phyloP scores from a whole-genome alignment of 331 rosid genomes.

The Acacia concinna region DNA sequence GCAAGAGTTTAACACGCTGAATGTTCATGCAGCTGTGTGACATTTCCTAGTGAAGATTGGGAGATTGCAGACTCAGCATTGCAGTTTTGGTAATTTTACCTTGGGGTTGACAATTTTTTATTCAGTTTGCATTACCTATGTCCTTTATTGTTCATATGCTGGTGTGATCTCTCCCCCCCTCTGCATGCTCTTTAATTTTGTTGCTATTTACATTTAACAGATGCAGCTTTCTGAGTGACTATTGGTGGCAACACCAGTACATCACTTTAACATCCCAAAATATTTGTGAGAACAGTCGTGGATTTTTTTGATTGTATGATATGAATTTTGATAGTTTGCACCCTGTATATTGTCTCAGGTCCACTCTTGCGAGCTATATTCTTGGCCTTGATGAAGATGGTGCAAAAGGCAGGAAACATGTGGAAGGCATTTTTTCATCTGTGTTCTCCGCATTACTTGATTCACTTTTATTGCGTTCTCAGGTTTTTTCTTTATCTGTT shows the following conservation, averaged over 20 bases:
- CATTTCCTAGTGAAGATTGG: slow-evolving; percentile 96
- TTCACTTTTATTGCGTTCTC: slow-evolving; percentile 80
- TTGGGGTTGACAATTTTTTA: slow-evolving; percentile 21
- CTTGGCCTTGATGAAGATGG: slow-evolving; percentile 76
- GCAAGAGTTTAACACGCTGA: slow-evolving; percentile 37
- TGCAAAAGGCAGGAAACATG: slow-evolving; percentile 54
- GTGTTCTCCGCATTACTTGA: slow-evolving; percentile 83
- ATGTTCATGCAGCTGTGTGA: slow-evolving; percentile 75
- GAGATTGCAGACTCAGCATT: slow-evolving; percentile 93
- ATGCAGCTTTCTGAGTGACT: slow-evolving; percentile 2
- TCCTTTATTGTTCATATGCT: slow-evolving; percentile 29
- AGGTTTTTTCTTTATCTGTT: slow-evolving; percentile 63
- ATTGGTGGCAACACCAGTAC: background rate
- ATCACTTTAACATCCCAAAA: background rate
- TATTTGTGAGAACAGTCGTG: slow-evolving; percentile 4
- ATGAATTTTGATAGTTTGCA: background rate
- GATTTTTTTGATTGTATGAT: background rate
- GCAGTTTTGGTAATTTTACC: slow-evolving; percentile 77
- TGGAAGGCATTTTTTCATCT: slow-evolving; percentile 68
- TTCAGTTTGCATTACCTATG: slow-evolving; percentile 19
- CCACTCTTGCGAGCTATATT: slow-evolving; percentile 79
- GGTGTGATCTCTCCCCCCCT: slow-evolving; percentile 21
- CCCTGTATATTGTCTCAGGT: slow-evolving; percentile 59
- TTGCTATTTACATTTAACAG: slow-evolving; percentile 11
- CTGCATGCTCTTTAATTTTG: slow-evolving; percentile 7